Base-by-base conservation (phyloP, 768 basidiomycete genomes). In the Amanita muscaria region DNA sequence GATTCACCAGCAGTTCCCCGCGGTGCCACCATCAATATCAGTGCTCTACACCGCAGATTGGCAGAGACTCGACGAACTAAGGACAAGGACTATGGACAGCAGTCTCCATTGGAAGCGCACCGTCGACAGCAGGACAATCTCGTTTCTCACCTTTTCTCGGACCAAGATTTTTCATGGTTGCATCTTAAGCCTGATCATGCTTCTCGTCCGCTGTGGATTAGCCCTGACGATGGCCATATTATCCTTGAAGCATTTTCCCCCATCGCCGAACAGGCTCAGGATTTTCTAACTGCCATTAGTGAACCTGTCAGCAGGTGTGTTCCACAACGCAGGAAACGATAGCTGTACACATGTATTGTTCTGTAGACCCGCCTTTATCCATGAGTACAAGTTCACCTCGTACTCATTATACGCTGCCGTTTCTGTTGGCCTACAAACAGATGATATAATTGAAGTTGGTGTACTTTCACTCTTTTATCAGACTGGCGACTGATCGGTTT, bases 341-440 rank as follows among this genome's bases (percentile, higher is more conserved):
- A 64, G 60, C 49, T 48, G 34, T 53, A 50, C 44, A 43, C 53
- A 55, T 53, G 43, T 51, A 37, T 32, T 18, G 8, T 38, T 30
- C 44, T 52, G 51, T 58, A 94, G 94, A 72, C 96, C 96, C 42
- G 83, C 90, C 38, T 91, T 94, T 66, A 93, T 98, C 51, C 94
- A 99, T 68, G 96, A 98, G 71, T 99, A 98, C 74, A 91, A 94
- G 67, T 79, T 99, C 59, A 98, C 94, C 46, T 85, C 92, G 35
- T 96, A 98, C 64, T 98, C 94, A 14, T 72, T 99, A 12, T 98
- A 99, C 63, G 96, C 96, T 49, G 96, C 96, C 40, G 94, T 99
- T 50, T 97, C 94, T 11, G 96, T 99, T 49, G 96, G 96, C 22
- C 69, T 99, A 22, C 90, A 98, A 61, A 98, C 96, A 7, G 86